Base-by-base conservation (phyloP, 192 early-diverging fungal genomes). In the Paraglomus occultum region DNA sequence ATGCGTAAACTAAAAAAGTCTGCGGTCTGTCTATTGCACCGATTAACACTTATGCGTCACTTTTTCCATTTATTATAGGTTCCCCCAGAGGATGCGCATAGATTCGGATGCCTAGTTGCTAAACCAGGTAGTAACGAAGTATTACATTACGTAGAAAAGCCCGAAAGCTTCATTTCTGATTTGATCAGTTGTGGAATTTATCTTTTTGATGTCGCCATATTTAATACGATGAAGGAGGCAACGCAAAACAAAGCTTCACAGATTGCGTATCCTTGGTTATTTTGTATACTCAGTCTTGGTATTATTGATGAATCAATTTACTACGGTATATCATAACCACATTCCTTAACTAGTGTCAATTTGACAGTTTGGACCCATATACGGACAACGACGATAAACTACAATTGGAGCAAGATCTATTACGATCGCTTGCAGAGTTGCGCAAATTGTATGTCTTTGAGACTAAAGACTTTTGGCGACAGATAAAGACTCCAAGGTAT, bases 71-170 rank as follows among this genome's bases (percentile, higher is more conserved):
- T 50, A 49, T 2, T 31, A 10, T 53, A 81, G 76, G 78, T 87
- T 0, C 75, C 79, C n/a, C 88, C 90, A 40, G 85, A 91, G 31
- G 79, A 85, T 48, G 93, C 92, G 22, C 86, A 89, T 53, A 88
- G 90, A 76, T 99, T 91, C 82, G 97, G 97, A 60, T 96, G 92
- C 77, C 79, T 99, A 50, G 95, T 97, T 14, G 85, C 91, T n/a
- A 88, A 95, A 71, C 79, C 85, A 10, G 91, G 93, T 43, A 99
- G 91, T 12, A 81, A 90, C 53, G 90, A 95, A 73, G 95, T 96
- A 0, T 81, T 94, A 71, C 97, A 99, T 79, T 99, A 97, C 74
- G 97, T 97, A 38, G 95, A 99, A 77, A 99, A 99, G 83, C 97
- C 97, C 12, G 93, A 97, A 75, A 88, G 92, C 0, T 96, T 94